Evolutionary conservation across 805 yeast species (phyloP), one percentile per base, ranked within the genome.

Genomic region (Saccharomycopsis babjevae): DNA sequence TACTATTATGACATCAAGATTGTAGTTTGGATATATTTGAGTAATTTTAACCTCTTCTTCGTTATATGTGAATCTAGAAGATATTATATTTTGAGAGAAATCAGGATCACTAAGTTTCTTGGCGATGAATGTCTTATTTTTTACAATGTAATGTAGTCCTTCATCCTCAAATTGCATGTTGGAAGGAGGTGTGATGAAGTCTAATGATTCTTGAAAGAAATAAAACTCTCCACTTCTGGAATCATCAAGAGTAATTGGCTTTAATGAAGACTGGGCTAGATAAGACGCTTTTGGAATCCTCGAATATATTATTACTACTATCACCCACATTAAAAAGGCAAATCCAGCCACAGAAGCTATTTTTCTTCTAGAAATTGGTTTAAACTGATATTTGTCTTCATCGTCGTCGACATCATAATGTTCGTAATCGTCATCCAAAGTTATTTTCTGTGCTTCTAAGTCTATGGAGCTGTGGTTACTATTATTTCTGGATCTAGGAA

Each of bases 1-100:
- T 1, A 90, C 69, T 13, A 93, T 69, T 1, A 83, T 86, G 66
- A 74, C 78, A 25, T 77, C 72, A 20, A 79, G 70, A 10, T 76
- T 69, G 46, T 76, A 73, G 65, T 80, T 82, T 7, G 85, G 72
- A 4, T 77, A 72, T 13, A 77, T 68, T 0, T 73, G 66, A 6
- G 77, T 76, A 1, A 86, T 74, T 0, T 63, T 56, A 54, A 81
- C 70, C 1, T 70, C 72, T 0, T 68, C 65, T 1, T 77, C 83
- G 1, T 76, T 71, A 67, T 77, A 81, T 0, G 66, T 65, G 59
- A 88, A 78, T 34, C 68, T 72, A 1, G 68, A 43, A 62, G 63
- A 60, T 63, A 78, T 65, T 58, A 68, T 30, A 39, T 66, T 63
- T 54, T 64, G 59, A 20, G 34, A 59, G 55, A 71, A 63, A 8